Percentiles rank a stretch among this genome's conserved stretches.
These are phyloP conservation scores for Diplosphaera chodatii DNA, from an alignment of 139 green algal species.

Conservation along the genomic window DNA sequence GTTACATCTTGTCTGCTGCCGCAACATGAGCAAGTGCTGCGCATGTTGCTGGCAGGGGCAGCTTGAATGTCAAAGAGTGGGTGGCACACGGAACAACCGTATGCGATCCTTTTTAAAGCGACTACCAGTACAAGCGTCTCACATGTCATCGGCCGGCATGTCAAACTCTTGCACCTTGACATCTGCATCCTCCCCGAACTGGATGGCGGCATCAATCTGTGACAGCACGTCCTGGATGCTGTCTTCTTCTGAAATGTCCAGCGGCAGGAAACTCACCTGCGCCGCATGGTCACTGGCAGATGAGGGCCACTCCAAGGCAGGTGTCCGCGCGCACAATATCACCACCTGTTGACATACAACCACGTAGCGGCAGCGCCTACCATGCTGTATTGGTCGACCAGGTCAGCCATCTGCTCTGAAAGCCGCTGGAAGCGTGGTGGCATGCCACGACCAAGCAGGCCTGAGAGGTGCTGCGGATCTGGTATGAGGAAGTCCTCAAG, in stretches of 20 bases:
- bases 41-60: too few relatives aligned
- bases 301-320: too few relatives aligned
- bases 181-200: conserved; percentile 93
- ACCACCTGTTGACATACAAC: too few relatives aligned
- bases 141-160: conserved; percentile 10
- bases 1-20: too few relatives aligned
- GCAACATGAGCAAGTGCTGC: too few relatives aligned
- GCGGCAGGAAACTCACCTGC: conserved; percentile 71
- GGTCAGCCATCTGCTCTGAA: conserved; percentile 52
- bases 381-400: conserved; percentile 83
- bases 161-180: conserved; percentile 69
- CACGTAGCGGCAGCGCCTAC: conserved; percentile 5
- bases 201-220: conserved; percentile 83
- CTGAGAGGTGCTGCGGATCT: conserved; percentile 53
- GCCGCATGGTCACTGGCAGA: too few relatives aligned
- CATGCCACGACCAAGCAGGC: conserved; percentile 43
- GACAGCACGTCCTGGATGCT: conserved; percentile 64
- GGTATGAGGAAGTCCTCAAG: conserved; percentile 74
- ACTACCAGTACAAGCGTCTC: too few relatives aligned
- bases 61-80: too few relatives aligned
- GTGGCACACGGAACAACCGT: too few relatives aligned
- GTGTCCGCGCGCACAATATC: too few relatives aligned
- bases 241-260: conserved; percentile 84
- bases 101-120: too few relatives aligned
- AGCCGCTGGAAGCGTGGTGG: conserved; percentile 59